Evolutionary conservation across 495 filamentous ascomycete species (phyloP).

Genomic region (Talaromyces nanjingensis): DNA sequence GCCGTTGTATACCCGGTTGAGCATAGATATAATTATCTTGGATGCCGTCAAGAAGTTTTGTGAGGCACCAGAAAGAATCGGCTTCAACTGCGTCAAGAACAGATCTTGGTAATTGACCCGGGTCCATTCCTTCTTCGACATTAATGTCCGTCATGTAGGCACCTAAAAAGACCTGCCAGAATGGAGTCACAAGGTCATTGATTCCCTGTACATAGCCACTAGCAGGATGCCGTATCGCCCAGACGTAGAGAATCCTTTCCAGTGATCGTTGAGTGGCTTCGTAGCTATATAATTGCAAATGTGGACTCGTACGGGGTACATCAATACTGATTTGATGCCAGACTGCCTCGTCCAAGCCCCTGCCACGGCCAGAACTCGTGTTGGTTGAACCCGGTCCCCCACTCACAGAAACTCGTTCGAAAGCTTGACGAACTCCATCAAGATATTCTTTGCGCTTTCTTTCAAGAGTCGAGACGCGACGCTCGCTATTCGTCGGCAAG

Average conservation of each 20-base stretch:
- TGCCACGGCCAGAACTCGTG: conserved; percentile 39
- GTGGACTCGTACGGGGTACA: conserved; percentile 93
- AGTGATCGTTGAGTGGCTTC: conserved; percentile 92
- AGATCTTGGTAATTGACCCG: conserved; percentile 80
- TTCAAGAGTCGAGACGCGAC: conserved; percentile 83
- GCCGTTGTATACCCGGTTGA: conserved; percentile 91
- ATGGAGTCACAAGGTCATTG: conserved; percentile 95
- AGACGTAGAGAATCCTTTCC: conserved; percentile 92
- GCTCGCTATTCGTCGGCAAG: conserved; percentile 86
- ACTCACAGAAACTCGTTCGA: conserved; percentile 56
- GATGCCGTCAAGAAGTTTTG: conserved; percentile 92
- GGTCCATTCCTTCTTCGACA: conserved; percentile 91
- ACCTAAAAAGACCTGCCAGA: conserved; percentile 95
- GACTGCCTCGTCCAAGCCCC: conserved; percentile 87
- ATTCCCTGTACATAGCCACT: conserved; percentile 98
- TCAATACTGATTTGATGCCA: conserved; percentile 99
- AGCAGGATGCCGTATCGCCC: conserved; percentile 94
- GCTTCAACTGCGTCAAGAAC: conserved; percentile 97
- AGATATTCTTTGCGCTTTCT: conserved; percentile 95
- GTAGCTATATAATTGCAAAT: conserved; percentile 88
- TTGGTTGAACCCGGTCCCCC: conserved; percentile 24
- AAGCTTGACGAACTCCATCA: conserved; percentile 91
- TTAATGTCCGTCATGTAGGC: conserved; percentile 90
- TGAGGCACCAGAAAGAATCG: conserved; percentile 96
- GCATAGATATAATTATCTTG: conserved; percentile 98